Percentiles rank a stretch among this genome's conserved stretches.
Evolutionary conservation across 2,329 filamentous ascomycete species (phyloP).

Genomic region (Raffaelea ambrosiae): DNA sequence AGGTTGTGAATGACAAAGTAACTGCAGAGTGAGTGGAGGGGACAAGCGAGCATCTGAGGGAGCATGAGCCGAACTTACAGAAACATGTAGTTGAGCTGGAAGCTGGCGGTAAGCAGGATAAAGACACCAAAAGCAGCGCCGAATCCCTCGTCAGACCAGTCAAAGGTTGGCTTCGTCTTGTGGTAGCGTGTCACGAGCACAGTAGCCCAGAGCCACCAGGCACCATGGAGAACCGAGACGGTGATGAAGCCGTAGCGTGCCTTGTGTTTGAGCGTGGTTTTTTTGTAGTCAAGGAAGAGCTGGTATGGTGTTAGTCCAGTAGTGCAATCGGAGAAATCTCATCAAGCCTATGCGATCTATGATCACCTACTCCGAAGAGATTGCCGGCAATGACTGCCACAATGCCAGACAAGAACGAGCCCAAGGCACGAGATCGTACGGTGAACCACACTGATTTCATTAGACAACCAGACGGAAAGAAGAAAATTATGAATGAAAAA

Average conservation of each 20-base stretch:
- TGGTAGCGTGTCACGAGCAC: constrained; percentile 55
- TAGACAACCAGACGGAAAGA: not conserved
- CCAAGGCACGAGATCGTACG: constrained; percentile 60
- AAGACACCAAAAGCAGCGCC: constrained; percentile 59
- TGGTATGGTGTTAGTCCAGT: constrained; percentile 20
- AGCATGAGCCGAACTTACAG: constrained; percentile 34
- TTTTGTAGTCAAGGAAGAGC: constrained; percentile 51
- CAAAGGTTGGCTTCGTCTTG: constrained; percentile 48
- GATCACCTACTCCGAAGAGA: constrained; percentile 44
- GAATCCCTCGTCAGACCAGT: constrained; percentile 58
- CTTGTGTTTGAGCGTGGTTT: constrained; percentile 43
- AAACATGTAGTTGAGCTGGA: constrained; percentile 68
- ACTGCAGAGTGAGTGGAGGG: constrained; percentile 21
- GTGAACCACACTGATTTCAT: constrained; percentile 51
- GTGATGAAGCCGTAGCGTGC: constrained; percentile 45
- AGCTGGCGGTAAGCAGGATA: constrained; percentile 56
- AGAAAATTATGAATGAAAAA: constrained; percentile 1
- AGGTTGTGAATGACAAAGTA: constrained; percentile 65
- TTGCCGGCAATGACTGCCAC: constrained; percentile 59
- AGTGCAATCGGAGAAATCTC: not conserved
- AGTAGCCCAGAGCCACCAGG: constrained; percentile 66
- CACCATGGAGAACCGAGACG: constrained; percentile 52
- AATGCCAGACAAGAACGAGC: constrained; percentile 62
- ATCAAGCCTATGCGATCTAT: not conserved
- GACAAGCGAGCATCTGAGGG: too few species aligned